A percentile compares a stretch with the other conserved stretches of the same genome.
phyloP scores from a whole-genome alignment of 441 rosid species.

The Populus trichocarpa region DNA sequence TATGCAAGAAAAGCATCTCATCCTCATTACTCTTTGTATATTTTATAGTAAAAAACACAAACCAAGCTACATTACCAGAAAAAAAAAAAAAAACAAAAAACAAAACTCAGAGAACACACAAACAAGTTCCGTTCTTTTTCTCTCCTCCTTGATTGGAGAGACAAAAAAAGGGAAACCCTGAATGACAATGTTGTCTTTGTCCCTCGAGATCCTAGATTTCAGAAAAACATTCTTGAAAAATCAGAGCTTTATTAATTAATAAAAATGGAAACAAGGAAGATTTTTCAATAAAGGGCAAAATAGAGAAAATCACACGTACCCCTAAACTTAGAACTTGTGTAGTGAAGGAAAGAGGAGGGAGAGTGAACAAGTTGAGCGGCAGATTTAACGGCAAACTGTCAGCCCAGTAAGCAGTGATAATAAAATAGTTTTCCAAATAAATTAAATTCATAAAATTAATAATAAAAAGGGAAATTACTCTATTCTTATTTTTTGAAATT shows the following conservation, averaged over 20 bases:
- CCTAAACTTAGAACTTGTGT: neutral
- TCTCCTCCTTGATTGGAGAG: slow-evolving; percentile 5
- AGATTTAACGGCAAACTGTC: slow-evolving; percentile 10
- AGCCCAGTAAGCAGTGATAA: neutral
- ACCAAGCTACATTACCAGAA: neutral
- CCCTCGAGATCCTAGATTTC: neutral
- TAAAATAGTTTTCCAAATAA: neutral
- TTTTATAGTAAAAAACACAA: neutral
- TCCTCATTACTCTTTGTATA: slow-evolving; percentile 8
- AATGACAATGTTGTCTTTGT: neutral
- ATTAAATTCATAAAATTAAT: neutral
- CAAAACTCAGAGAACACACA: neutral
- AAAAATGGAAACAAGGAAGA: neutral
- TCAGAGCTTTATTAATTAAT: neutral
- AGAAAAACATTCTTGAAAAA: neutral
- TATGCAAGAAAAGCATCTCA: slow-evolving; percentile 84
- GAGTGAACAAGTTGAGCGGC: slow-evolving; percentile 13
- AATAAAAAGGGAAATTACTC: neutral
- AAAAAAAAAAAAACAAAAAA: too few species aligned
- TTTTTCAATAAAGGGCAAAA: neutral
- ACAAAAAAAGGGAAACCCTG: slow-evolving; percentile 3
- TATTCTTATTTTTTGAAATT: neutral
- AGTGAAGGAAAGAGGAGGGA: neutral
- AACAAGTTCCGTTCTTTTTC: neutral
- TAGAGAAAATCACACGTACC: slow-evolving; percentile 2